Evolutionary conservation across 345 rosid genomes (phyloP).

Genomic region (Acer yangbiense): DNA sequence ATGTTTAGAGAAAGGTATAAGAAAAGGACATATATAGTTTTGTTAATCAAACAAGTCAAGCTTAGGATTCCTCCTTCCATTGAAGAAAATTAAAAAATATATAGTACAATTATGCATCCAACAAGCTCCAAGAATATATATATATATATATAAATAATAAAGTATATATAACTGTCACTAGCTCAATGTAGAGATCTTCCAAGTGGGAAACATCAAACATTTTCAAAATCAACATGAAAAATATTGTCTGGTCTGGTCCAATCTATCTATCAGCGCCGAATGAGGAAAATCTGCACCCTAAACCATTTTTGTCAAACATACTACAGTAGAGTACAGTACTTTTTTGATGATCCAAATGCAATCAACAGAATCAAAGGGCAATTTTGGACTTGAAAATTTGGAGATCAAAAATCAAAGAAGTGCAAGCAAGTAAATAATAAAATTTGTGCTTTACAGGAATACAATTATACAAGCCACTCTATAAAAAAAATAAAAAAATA

Average conservation of each 20-base stretch:
- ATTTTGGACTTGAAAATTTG: neutral
- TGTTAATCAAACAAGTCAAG: constrained; percentile 18
- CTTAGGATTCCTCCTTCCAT: constrained; percentile 15
- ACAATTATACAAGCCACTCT: constrained; percentile 15
- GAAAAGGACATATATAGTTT: constrained; percentile 8
- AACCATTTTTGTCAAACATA: constrained; percentile 1
- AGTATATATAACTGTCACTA: neutral
- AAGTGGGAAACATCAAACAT: neutral
- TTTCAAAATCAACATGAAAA: neutral
- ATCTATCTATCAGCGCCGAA: constrained; percentile 16
- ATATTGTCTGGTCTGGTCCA: neutral
- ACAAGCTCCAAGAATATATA: neutral
- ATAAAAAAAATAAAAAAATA: neutral
- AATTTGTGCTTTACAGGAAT: constrained; percentile 20
- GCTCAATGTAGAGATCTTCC: neutral
- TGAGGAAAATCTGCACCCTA: constrained; percentile 3
- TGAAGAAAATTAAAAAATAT: neutral
- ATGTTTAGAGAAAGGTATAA: constrained; percentile 40
- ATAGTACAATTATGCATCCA: neutral
- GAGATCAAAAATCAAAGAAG: neutral
- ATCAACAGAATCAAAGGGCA: neutral
- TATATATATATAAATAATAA: no score
- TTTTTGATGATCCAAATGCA: neutral
- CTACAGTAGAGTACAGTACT: neutral
- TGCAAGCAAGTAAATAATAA: constrained; percentile 3